These are phyloP conservation scores for Cryptosporidium felis DNA, from an alignment of 169 alveolate species.

Conservation along the genomic window DNA sequence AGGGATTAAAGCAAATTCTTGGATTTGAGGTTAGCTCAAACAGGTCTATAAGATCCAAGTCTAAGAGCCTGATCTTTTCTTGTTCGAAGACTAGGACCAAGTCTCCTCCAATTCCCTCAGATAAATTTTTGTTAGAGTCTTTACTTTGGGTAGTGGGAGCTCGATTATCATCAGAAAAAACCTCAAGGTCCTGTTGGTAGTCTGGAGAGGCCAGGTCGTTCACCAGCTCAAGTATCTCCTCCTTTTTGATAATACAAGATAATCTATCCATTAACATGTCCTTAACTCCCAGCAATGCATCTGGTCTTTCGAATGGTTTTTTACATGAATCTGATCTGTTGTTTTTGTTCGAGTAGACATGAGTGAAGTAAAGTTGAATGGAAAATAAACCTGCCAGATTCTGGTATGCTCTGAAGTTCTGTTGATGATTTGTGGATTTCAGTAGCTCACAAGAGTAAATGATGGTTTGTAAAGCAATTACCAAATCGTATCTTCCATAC, in stretches of 20 bases:
- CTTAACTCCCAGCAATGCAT: background rate
- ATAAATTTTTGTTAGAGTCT: no score
- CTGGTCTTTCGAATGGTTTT: background rate
- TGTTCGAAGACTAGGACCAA: no score
- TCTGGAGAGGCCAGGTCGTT: no score
- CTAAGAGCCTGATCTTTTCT: conserved; percentile 4
- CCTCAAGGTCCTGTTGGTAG: no score
- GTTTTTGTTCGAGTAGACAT: background rate
- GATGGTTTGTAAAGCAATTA: conserved; percentile 14
- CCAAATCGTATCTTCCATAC: conserved; percentile 34
- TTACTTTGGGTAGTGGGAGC: no score
- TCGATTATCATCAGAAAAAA: no score
- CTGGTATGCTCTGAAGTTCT: background rate
- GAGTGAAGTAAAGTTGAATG: conserved; percentile 17
- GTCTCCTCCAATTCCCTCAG: no score
- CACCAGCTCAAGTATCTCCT: background rate
- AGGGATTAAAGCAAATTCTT: conserved; percentile 25
- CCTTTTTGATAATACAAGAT: background rate
- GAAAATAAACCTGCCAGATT: conserved; percentile 46
- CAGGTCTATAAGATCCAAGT: conserved; percentile 14
- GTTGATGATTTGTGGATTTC: conserved; percentile 15
- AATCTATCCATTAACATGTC: background rate
- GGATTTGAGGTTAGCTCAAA: conserved; percentile 29
- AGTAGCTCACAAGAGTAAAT: conserved; percentile 23
- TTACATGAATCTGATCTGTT: background rate